Evolutionary conservation across 257 asterid genomes (phyloP), one percentile per base, ranked within the genome.

Genomic region (Haberlea rhodopensis): DNA sequence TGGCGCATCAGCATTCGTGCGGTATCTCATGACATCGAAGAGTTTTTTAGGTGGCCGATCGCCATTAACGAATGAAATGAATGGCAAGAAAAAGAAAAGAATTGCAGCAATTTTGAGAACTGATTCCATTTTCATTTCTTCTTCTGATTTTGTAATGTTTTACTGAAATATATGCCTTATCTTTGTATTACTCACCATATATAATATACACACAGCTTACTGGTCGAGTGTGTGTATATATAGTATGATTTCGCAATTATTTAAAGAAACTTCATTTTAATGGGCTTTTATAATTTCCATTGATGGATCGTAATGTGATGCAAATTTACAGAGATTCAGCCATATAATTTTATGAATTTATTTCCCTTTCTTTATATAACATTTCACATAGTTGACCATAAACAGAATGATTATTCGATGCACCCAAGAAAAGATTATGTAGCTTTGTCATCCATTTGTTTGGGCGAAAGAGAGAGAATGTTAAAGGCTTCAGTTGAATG

Each of bases 1-100:
- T 8, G 71, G 61, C 10, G 76, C 87, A 27, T 74, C 85, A 0
- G 67, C 75, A 20, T 66, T n/a, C 0, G 81, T 85, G 4, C 83
- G 83, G 24, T 82, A 82, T 2, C 43, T 69, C 34, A 48, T 54
- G 6, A 82, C 85, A 16, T 79, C 63, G 32, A 82, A 82, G 52
- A 46, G 13, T 46, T n/a, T 25, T 48, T 52, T 77, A 0, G 73
- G 48, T 7, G 67, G 74, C 18, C 60, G 43, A 43, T 24, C 23
- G 15, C 66, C 48, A 25, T 3, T 48, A 8, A 28, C 69, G n/a
- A 22, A 22, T 2, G 27, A 34, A 8, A 40, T 51, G 6, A 27
- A 34, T 55, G 32, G 53, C 48, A 53, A 64, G 18, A 71, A 13
- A 19, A 73, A 49, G 58, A 67, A 19, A 53, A 68, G 52, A n/a